Evolutionary conservation across 257 asterid genomes (phyloP).

Genomic region (Solanum corneliomulleri): DNA sequence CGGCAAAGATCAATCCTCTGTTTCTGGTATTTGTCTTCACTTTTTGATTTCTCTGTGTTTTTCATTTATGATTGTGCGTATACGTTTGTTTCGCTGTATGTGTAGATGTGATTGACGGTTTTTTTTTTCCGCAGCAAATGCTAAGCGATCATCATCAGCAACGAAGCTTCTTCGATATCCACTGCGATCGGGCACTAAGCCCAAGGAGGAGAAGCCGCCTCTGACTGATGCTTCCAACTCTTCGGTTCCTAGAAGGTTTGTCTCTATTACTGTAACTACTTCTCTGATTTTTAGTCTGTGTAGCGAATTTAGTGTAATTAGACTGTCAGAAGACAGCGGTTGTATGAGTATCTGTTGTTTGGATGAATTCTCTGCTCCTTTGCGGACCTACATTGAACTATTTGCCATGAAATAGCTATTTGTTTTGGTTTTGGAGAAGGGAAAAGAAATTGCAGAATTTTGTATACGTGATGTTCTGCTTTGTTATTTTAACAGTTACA

Average conservation of each 20-base stretch:
- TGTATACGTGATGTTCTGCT: not conserved
- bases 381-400: not conserved
- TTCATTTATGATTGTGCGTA: not conserved
- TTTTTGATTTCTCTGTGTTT: not conserved
- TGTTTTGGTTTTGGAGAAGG: not conserved
- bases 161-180: conserved; percentile 81
- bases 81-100: not conserved
- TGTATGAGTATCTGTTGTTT: not conserved
- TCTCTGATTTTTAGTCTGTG: not conserved
- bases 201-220: conserved; percentile 62
- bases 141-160: conserved; percentile 17
- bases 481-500: not conserved
- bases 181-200: conserved; percentile 57
- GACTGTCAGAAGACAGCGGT: not conserved
- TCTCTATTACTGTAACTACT: not conserved
- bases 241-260: conserved; percentile 45
- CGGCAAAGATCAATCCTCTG: conserved; percentile 48
- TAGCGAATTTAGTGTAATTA: not conserved
- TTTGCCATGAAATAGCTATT: not conserved
- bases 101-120: not conserved
- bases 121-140: conserved; percentile 1
- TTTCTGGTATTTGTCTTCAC: conserved; percentile 26
- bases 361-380: not conserved
- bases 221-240: conserved; percentile 43
- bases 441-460: not conserved